Evolutionary conservation across 2,329 filamentous ascomycete species (phyloP), one percentile per base, ranked within the genome.

Genomic region (Sarocladium brachiariae): DNA sequence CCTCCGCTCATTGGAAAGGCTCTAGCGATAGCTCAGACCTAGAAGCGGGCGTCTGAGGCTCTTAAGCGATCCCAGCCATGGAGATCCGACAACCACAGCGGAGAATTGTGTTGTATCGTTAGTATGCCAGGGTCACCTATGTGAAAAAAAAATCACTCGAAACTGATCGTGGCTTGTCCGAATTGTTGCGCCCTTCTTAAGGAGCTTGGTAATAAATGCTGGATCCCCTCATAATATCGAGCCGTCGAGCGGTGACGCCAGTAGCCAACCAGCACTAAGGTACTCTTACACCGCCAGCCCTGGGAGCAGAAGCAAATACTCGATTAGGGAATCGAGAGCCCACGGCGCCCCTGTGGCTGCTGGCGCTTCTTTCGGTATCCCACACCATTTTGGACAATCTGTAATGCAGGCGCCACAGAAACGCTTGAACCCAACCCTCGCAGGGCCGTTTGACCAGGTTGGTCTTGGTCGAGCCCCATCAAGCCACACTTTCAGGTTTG

Each of bases 401-500:
- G 27, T n/a, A 8, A n/a, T 45, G 39, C 23, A 16, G 39, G 18
- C 43, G 43, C 43, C 43, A 31, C 43, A 33, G 16, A 4, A 19
- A 11, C 19, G 10, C 43, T 47, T 27, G 39, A 19, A n/a, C 25
- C 43, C 16, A 13, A 47, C 43, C n/a, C n/a, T 19, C 4, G 16
- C 3, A 16, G 43, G 43, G 27, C 4, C 8, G 19, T 11, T 19
- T 13, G 24, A 25, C 14, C 24, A 47, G 16, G 43, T 47, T n/a
- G n/a, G n/a, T n/a, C n/a, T 7, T 30, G 43, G 27, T 47, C 43
- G 43, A 47, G 25, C 43, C 43, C 27, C 27, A 33, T 47, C 27
- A 47, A 47, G 43, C 43, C 43, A 47, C 43, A 31, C 27, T 11
- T 19, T 47, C 43, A 47, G 43, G 25, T 47, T 33, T 31, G 30